Evolutionary conservation across 345 rosid species (phyloP).

Genomic region (Salix udensis): DNA sequence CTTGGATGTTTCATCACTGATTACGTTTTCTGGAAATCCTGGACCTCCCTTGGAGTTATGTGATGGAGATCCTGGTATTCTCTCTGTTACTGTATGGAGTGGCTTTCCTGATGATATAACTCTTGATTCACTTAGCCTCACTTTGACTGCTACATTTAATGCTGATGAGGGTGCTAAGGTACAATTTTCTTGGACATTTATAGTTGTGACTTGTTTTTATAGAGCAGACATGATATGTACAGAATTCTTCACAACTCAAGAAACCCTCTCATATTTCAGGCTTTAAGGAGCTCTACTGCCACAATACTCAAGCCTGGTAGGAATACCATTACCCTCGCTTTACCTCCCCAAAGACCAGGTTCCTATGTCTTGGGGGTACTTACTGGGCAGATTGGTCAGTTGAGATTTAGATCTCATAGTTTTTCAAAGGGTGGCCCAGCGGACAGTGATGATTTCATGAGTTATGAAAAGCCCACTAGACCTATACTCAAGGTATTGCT

Average conservation of each 20-base stretch:
- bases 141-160: conserved; percentile 76
- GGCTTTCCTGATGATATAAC: conserved; percentile 97
- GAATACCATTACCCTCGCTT: conserved; percentile 60
- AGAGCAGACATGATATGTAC: too few species aligned
- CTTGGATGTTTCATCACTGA: conserved; percentile 83
- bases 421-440: conserved; percentile 95
- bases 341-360: conserved; percentile 93
- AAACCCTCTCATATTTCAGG: conserved; percentile 50
- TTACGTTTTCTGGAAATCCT: conserved; percentile 89
- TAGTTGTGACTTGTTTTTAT: neutral
- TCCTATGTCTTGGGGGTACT: conserved; percentile 93
- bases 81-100: conserved; percentile 90
- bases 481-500: conserved; percentile 75
- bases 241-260: conserved; percentile 4
- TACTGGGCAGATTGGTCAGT: conserved; percentile 86
- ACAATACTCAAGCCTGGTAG: conserved; percentile 70
- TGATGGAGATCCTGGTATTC: conserved; percentile 92
- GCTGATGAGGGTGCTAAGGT: conserved; percentile 92
- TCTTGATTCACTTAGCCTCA: conserved; percentile 83
- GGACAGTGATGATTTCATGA: conserved; percentile 93
- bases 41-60: conserved; percentile 83
- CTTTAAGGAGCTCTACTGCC: conserved; percentile 66
- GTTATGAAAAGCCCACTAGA: conserved; percentile 89
- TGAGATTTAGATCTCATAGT: conserved; percentile 94
- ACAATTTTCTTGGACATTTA: conserved; percentile 22